Base-by-base conservation (phyloP, 345 rosid genomes). In the Arabis hirsuta region DNA sequence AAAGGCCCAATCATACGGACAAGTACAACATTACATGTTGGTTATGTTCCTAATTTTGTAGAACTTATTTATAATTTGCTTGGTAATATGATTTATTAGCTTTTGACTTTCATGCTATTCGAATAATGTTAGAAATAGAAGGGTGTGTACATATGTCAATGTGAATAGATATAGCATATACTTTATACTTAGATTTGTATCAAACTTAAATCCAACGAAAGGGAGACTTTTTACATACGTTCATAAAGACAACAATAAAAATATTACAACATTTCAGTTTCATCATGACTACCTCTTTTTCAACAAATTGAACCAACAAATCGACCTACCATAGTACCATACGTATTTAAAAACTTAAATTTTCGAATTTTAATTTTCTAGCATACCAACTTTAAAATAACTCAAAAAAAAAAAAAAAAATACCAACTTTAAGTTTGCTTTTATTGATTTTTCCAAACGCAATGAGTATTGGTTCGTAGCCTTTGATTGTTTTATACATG, bases 221-320 rank as follows among this genome's bases (percentile, higher is more conserved):
- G 19, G 6, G 38, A 54, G 69, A 54, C 63, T 72, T 62, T 62
- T 24, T 32, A 43, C 69, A 32, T 53, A 53, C 45, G 44, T 38
- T 53, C 69, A 12, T 62, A 9, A 22, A 62, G 45, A 62, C 46
- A 72, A 4, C 12, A 53, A 62, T 32, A 32, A 20, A 68, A n/a
- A 34, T 34, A 34, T 34, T 43, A 42, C 32, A 12, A 16, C 11
- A 26, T 16, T 42, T 27, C 2, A 4, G 31, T 61, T 34, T 61
- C 12, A 11, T 61, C 12, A 11, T 34, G 63, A 14, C 4, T 11
- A 22, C 62, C 20, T 62, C 27, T 7, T 50, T 42, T 70, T 59
- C 75, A 71, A 71, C 68, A 71, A 50, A 19, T 45, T 61, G 61
- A 42, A 51, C 68, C 6, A 71, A 61, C 60, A 50, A 48, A 42